Percentiles rank a stretch among this genome's conserved stretches.
Conservation (phyloP, 176 grass and related monocot species). For the Miscanthus lutarioriparius region DNA sequence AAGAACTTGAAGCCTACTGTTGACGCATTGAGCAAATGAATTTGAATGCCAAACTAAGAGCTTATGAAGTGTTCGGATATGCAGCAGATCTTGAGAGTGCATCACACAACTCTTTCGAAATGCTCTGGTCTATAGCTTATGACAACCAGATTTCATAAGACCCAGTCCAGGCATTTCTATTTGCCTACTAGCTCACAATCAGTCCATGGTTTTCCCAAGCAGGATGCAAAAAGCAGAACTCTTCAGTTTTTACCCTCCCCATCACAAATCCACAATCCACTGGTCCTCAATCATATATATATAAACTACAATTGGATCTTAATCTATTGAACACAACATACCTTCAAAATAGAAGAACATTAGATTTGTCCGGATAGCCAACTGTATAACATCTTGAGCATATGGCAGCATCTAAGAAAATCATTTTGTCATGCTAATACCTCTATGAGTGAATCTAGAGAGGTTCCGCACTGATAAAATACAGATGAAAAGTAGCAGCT, state of each 20-base stretch:
- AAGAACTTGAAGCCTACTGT: neutral
- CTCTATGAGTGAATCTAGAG: slow-evolving; percentile 2
- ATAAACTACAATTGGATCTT: neutral
- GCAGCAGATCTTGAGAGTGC: neutral
- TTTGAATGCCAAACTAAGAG: neutral
- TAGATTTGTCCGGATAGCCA: slow-evolving; percentile 83
- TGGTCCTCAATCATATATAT: slow-evolving; percentile 6
- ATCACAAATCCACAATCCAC: neutral
- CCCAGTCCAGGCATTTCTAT: neutral
- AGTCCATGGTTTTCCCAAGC: slow-evolving; percentile 1
- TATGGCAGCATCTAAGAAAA: slow-evolving; percentile 74
- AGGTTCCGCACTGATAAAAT: slow-evolving; percentile 14
- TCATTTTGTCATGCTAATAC: neutral
- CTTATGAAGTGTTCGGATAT: slow-evolving; percentile 18
- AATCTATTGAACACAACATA: slow-evolving; percentile 26
- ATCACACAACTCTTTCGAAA: neutral
- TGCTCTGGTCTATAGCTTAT: slow-evolving; percentile 1
- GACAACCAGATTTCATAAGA: neutral
- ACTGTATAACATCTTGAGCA: slow-evolving; percentile 81
- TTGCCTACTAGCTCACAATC: slow-evolving; percentile 10
- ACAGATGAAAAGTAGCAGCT: slow-evolving; percentile 10
- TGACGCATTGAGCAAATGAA: neutral
- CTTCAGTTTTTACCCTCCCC: neutral
- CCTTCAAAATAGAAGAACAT: slow-evolving; percentile 99
- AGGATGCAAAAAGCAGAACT: slow-evolving; percentile 2